These are phyloP conservation scores for Rhipidocladum racemiflorum DNA, from an alignment of 176 grass and related monocot genomes.

Conservation along the genomic window DNA sequence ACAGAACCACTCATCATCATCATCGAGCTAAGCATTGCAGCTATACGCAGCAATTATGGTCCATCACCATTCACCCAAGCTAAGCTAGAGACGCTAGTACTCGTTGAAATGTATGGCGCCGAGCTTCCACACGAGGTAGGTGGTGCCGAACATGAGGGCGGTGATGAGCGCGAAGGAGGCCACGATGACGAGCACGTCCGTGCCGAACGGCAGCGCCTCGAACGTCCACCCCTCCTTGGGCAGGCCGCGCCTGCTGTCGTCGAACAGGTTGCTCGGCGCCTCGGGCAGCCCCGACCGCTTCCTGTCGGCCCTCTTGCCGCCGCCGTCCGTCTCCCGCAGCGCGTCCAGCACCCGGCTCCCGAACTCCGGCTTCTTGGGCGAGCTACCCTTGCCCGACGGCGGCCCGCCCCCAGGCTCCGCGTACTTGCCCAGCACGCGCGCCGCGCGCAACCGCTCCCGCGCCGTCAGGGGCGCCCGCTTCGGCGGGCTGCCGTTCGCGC, in stretches of 20 bases:
- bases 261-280: constrained; percentile 76
- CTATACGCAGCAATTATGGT: background rate
- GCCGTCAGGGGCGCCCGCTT: constrained; percentile 65
- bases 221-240: constrained; percentile 73
- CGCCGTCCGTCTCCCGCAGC: constrained; percentile 56
- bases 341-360: constrained; percentile 75
- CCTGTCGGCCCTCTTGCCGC: constrained; percentile 38
- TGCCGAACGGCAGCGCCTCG: constrained; percentile 59
- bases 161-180: constrained; percentile 79
- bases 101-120: constrained; percentile 97
- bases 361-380: constrained; percentile 59
- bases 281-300: constrained; percentile 62
- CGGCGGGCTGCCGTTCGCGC: constrained; percentile 27
- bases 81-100: constrained; percentile 39
- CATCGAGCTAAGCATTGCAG: background rate
- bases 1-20: background rate
- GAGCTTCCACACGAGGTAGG: constrained; percentile 84
- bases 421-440: constrained; percentile 80
- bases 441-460: constrained; percentile 74
- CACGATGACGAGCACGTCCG: constrained; percentile 65
- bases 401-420: constrained; percentile 43
- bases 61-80: background rate
- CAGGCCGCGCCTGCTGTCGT: constrained; percentile 85
- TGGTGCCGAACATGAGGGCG: constrained; percentile 78
- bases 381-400: background rate